A percentile compares a stretch with the other conserved stretches of the same genome.
Evolutionary conservation across 306 rosid genomes (phyloP).

Genomic region (Luffa aegyptiaca): DNA sequence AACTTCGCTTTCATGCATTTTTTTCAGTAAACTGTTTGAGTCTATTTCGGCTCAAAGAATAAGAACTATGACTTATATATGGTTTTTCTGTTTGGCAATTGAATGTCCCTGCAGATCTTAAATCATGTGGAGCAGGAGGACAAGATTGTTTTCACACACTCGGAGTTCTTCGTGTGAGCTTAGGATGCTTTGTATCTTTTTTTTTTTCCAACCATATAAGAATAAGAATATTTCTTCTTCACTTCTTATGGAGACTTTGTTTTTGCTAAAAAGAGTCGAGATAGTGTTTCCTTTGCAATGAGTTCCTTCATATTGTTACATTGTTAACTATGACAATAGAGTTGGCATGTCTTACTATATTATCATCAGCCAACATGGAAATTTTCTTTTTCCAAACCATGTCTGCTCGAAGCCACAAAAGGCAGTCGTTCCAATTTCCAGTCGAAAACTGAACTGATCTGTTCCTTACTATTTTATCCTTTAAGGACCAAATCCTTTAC

Average conservation of each 20-base stretch:
- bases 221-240: not conserved
- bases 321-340: not conserved
- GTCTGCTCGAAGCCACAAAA: not conserved
- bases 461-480: not conserved
- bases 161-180: slow-evolving; percentile 84
- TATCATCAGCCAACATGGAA: not conserved
- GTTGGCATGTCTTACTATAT: not conserved
- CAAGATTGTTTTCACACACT: slow-evolving; percentile 49
- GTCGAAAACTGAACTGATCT: not conserved
- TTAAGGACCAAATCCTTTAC: slow-evolving; percentile 35
- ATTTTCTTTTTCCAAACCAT: not conserved
- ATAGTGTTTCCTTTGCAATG: not conserved
- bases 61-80: not conserved
- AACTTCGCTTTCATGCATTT: not conserved
- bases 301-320: not conserved
- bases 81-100: not conserved
- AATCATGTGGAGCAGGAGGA: slow-evolving; percentile 60
- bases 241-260: not conserved
- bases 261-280: not conserved
- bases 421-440: not conserved
- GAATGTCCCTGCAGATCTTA: slow-evolving; percentile 39
- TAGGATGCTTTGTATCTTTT: slow-evolving; percentile 79
- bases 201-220: not conserved
- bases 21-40: not conserved
- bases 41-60: not conserved